Base-by-base conservation (phyloP, 495 filamentous ascomycete species). In the Astrocystis sublimbata region DNA sequence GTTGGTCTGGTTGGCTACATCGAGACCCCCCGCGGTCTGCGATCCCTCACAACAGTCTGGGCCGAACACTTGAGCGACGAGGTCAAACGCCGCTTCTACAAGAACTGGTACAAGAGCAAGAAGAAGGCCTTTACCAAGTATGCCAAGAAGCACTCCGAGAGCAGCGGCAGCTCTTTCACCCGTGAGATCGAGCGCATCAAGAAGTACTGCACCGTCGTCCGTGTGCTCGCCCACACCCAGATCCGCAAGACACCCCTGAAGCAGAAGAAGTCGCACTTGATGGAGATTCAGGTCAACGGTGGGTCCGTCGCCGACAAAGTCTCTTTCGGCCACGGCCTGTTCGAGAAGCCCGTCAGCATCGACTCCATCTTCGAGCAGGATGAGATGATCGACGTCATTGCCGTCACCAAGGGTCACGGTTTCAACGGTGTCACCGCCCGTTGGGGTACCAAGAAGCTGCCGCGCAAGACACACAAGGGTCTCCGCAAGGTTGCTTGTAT, bases 21-120 rank as follows among this genome's bases (percentile, higher is more conserved):
- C 78, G 96, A 99, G 85, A 99, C 96, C 77, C 96, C 96, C 80
- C 96, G 96, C 72, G 96, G 96, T 85, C 93, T 98, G 73, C 96
- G 96, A 75, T 98, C 96, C 61, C 92, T 99, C 78, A 96, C 93
- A 76, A 99, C 96, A 75, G 89, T 99, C 78, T 99, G 96, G 96
- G 94, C 94, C 76, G 93, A 97, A 86, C 96, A 99, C 81, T 79
- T 99, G 77, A 89, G 89, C 81, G 96, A 99, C 79, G 96, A 97
- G 84, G 78, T 99, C 80, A 96, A 96, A 86, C 90, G 96, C 68
- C 92, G 96, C 76, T 99, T 99, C 91, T 99, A 99, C 89, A 99
- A 99, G 92, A 99, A 99, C 87, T 99, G 96, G 96, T 99, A 99
- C 90, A 96, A 96, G 86, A 90, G 86, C 86, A 99, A 99, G 93